Evolutionary conservation across 164 flowering plant species (phyloP), one percentile per base, ranked within the genome.

Genomic region (Tetracentron sinense): DNA sequence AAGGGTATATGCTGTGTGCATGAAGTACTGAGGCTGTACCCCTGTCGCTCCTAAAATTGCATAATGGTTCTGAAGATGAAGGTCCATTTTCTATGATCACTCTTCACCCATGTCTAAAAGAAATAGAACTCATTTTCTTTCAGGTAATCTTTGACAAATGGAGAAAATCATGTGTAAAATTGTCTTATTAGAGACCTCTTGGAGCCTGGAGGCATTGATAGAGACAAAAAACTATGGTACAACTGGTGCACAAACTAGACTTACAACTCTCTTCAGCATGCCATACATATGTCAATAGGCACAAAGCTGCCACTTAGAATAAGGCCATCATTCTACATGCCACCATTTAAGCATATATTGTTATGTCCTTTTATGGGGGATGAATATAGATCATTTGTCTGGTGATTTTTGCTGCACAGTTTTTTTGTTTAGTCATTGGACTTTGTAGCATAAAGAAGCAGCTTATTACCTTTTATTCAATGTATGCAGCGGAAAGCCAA

Each of bases 401-500:
- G 25, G 35, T 60, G 6, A 60, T 7, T 16, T 46, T 60, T 27
- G 15, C 31, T 60, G 4, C 10, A 2, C 4, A 10, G 25, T n/a
- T n/a, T 6, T 56, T 21, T 8, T 56, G 7, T 1, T 21, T 56
- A n/a, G 58, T 25, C 25, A 11, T 60, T 47, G 28, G 48, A 5
- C 26, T 14, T 47, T 20, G 29, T 38, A 48, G 20, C 26, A 14
- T 49, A 29, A 10, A 5, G n/a, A 61, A 31, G 19, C 51, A 63
- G 19, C 38, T 20, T 47, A 21, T 22, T 42, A 16, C 44, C n/a
- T n/a, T 52, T 21, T 19, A 31, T 66, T 42, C 29, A n/a, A 49
- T 65, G 16, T n/a, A 47, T 63, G 44, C 85, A 94, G 99, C 72
- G 84, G 88, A 58, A 94, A 94, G 67, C 99, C 97, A 28, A 73